Conservation (phyloP, 352 stramenopile species). For the Poterioochromonas sp. region DNA sequence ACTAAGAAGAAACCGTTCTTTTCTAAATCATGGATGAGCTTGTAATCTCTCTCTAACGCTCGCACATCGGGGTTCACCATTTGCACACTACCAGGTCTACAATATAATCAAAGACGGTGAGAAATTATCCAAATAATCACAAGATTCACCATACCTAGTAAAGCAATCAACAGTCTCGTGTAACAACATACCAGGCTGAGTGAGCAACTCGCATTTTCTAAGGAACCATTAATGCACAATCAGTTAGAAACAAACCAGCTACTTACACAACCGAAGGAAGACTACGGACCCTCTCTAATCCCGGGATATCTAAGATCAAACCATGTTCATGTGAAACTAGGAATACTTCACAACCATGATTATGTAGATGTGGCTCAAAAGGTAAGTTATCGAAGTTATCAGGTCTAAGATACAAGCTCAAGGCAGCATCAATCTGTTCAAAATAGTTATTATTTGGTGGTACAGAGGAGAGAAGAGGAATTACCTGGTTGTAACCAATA, state of each 20-base stretch:
- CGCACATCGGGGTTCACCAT: constrained; percentile 70
- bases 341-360: constrained; percentile 73
- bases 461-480: not conserved
- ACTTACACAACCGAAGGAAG: constrained; percentile 73
- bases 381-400: constrained; percentile 47
- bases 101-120: not conserved
- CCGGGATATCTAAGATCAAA: constrained; percentile 64
- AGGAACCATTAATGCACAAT: too few relatives aligned
- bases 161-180: constrained; percentile 75
- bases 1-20: constrained; percentile 6
- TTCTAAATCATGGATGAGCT: constrained; percentile 64
- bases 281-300: constrained; percentile 64
- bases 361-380: constrained; percentile 53
- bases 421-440: constrained; percentile 63
- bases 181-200: constrained; percentile 38
- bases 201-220: constrained; percentile 40
- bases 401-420: constrained; percentile 59
- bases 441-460: not conserved
- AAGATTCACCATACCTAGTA: constrained; percentile 43
- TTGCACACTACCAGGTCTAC: constrained; percentile 52
- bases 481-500: constrained; percentile 64
- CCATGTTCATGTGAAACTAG: constrained; percentile 74
- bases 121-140: not conserved
- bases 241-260: constrained; percentile 35
- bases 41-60: constrained; percentile 69